Conservation (phyloP, 257 asterid genomes). For the Phtheirospermum japonicum region DNA sequence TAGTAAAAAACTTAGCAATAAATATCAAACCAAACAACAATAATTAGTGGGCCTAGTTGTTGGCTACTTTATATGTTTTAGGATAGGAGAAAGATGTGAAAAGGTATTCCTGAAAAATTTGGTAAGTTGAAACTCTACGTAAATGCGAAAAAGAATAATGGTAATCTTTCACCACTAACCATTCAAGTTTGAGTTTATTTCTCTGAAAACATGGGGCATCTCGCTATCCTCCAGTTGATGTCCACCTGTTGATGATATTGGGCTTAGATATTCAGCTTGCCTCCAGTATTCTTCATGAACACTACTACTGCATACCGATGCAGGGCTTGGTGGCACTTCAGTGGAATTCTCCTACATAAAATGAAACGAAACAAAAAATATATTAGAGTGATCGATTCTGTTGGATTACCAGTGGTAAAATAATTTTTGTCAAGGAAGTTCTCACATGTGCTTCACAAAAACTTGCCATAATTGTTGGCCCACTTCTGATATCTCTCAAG, state of each 20-base stretch:
- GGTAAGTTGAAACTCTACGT: no score
- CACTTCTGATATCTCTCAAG: slow-evolving; percentile 51
- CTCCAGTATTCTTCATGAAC: slow-evolving; percentile 71
- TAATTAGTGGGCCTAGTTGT: slow-evolving; percentile 3
- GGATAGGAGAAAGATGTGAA: slow-evolving; percentile 12
- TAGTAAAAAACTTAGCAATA: neutral
- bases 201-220: slow-evolving; percentile 67
- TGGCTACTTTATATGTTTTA: slow-evolving; percentile 5
- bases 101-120: neutral
- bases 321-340: slow-evolving; percentile 99
- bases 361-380: slow-evolving; percentile 11
- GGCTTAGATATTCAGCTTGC: slow-evolving; percentile 62
- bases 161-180: slow-evolving; percentile 46
- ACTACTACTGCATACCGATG: slow-evolving; percentile 92
- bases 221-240: slow-evolving; percentile 58
- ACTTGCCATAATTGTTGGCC: slow-evolving; percentile 45
- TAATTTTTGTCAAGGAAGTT: slow-evolving; percentile 20
- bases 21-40: slow-evolving; percentile 1
- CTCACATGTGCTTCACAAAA: slow-evolving; percentile 70
- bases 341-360: slow-evolving; percentile 79
- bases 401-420: slow-evolving; percentile 12
- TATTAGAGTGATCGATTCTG: slow-evolving; percentile 6
- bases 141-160: slow-evolving; percentile 8
- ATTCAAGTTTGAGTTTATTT: slow-evolving; percentile 79
- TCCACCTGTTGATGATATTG: slow-evolving; percentile 59